Evolutionary conservation across 2,329 filamentous ascomycete genomes (phyloP).

Genomic region (Curvularia sp.): DNA sequence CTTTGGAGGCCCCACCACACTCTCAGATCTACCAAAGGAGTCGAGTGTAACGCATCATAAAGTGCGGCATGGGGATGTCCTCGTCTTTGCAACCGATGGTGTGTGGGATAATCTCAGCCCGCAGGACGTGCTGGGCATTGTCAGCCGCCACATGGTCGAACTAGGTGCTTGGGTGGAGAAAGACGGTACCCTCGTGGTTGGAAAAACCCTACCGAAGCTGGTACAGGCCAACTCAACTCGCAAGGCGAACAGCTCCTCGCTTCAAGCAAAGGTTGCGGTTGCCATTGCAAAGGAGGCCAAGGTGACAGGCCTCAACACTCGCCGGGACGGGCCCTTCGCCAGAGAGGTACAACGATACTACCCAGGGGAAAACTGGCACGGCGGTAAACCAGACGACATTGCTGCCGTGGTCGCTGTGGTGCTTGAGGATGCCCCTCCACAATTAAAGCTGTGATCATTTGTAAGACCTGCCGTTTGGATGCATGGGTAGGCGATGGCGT

Average conservation of each 20-base stretch:
- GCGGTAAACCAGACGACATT: constrained; percentile 96
- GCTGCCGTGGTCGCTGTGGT: constrained; percentile 75
- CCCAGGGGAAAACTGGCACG: constrained; percentile 84
- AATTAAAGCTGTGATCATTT: constrained; percentile 25
- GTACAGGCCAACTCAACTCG: constrained; percentile 59
- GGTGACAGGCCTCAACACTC: constrained; percentile 79
- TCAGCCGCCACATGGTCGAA: constrained; percentile 77
- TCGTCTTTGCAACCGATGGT: constrained; percentile 94
- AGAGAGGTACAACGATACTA: constrained; percentile 91
- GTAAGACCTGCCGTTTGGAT: constrained; percentile 30
- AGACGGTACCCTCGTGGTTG: constrained; percentile 58
- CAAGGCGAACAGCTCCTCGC: constrained; percentile 57
- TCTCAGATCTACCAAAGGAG: constrained; percentile 84
- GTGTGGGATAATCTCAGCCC: constrained; percentile 96
- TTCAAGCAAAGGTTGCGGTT: constrained; percentile 81
- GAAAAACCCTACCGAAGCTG: constrained; percentile 64
- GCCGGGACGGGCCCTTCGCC: constrained; percentile 89
- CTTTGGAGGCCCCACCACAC: constrained; percentile 73
- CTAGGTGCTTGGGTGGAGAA: constrained; percentile 76
- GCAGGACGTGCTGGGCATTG: constrained; percentile 83
- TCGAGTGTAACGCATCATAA: constrained; percentile 78
- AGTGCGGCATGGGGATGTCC: constrained; percentile 87
- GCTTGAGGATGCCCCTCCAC: constrained; percentile 33
- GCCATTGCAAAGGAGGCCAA: constrained; percentile 85
- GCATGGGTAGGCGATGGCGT: constrained; percentile 41